These are phyloP conservation scores for Saprolegnia diclina DNA, from an alignment of 352 stramenopile species.

Conservation along the genomic window DNA sequence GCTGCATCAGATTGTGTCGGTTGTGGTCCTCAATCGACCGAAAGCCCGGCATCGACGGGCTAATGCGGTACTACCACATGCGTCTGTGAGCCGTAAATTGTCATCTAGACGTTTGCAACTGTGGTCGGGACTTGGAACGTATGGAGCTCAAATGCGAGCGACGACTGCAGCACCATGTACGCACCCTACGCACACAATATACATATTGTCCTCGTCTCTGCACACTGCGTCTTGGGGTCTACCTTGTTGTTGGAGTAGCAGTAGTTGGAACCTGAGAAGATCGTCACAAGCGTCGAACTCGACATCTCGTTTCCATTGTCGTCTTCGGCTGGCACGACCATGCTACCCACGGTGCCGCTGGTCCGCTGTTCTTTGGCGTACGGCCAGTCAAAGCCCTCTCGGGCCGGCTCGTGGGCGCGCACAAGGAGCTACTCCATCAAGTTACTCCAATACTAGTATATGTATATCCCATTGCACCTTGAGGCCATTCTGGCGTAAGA, in stretches of 20 bases:
- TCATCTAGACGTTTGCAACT: too few species aligned
- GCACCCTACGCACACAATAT: conserved; percentile 6
- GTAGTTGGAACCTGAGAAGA: conserved; percentile 32
- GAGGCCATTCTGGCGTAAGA: conserved; percentile 3
- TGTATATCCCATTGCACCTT: neutral
- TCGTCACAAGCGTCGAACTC: conserved; percentile 24
- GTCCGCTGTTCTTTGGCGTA: neutral
- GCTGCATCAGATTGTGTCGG: conserved; percentile 19
- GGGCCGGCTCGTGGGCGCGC: conserved; percentile 27
- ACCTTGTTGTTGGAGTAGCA: conserved; percentile 22
- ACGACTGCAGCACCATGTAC: conserved; percentile 7
- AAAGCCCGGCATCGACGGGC: neutral
- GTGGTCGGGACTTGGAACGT: neutral
- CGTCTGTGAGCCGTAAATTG: too few species aligned
- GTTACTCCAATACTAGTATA: neutral
- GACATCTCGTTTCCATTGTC: neutral
- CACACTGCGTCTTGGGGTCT: neutral
- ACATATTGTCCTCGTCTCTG: neutral
- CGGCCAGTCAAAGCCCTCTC: conserved; percentile 16
- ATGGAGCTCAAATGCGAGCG: neutral
- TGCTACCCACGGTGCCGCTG: neutral
- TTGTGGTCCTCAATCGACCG: conserved; percentile 26
- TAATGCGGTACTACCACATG: neutral
- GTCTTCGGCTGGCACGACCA: neutral
- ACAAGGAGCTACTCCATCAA: conserved; percentile 15